Evolutionary conservation across 345 rosid genomes (phyloP).

Genomic region (Melaleuca quinquenervia): DNA sequence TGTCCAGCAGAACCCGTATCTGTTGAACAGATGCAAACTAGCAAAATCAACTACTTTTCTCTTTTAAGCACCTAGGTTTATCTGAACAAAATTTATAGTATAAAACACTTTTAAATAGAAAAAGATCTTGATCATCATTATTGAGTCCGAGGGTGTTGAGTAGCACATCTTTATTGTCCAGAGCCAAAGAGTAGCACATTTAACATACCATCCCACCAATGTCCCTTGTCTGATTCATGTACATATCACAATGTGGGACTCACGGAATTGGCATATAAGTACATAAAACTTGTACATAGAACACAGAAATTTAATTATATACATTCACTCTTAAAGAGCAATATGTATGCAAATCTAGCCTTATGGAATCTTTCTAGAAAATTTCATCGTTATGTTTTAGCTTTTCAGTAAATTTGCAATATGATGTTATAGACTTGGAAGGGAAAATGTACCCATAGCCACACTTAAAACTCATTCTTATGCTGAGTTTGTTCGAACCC

Average conservation of each 20-base stretch:
- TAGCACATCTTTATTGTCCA: not conserved
- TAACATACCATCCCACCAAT: not conserved
- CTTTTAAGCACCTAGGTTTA: not conserved
- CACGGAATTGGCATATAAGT: not conserved
- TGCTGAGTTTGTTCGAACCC: not conserved
- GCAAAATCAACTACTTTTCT: not conserved
- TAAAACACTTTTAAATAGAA: not conserved
- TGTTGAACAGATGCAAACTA: constrained; percentile 16
- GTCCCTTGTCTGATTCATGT: not conserved
- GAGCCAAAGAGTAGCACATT: not conserved
- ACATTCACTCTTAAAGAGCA: not conserved
- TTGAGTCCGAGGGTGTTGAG: not conserved
- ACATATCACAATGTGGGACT: not conserved
- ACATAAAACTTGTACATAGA: not conserved
- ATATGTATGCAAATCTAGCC: not conserved
- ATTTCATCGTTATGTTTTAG: not conserved
- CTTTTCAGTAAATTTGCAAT: not conserved
- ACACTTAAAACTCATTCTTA: not conserved
- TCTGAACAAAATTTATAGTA: not conserved
- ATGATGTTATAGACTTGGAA: not conserved
- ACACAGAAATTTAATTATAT: not conserved
- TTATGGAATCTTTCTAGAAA: not conserved
- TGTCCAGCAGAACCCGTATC: constrained; percentile 72
- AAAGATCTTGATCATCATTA: not conserved
- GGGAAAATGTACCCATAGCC: not conserved